Base-by-base conservation (phyloP, 2,329 filamentous ascomycete genomes). In the Claviceps paspali region DNA sequence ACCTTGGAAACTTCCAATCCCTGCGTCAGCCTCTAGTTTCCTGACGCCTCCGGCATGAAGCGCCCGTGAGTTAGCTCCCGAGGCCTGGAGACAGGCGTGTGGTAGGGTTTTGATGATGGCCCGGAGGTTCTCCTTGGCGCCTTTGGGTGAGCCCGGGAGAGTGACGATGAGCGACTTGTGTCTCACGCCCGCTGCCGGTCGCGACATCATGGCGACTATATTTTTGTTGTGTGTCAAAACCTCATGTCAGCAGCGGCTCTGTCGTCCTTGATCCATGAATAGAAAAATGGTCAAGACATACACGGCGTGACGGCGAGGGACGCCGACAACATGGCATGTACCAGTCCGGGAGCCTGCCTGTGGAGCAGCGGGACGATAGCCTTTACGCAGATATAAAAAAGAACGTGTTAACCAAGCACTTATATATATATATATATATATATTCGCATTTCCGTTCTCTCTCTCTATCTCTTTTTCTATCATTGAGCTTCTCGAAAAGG, bases 181-280 rank as follows among this genome's bases (percentile, higher is more conserved):
- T 23, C 91, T 70, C 3, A 93, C 77, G 3, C 91, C 91, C 17
- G 91, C 91, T 10, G 92, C 82, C 4, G 91, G 91, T 32, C 91
- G 75, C 36, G 91, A 83, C 91, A 98, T 98, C 64, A 94, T 79
- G 31, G 91, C 91, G 61, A 98, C 86, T 93, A 8, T 40, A n/a
- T n/a, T n/a, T n/a, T n/a, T n/a, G n/a, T n/a, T n/a, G n/a, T n/a
- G n/a, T n/a, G n/a, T n/a, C n/a, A 8, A 22, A 22, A 8, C n/a
- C 12, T 0, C 10, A 3, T 15, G 6, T 24, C 21, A 22, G 21
- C 21, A 22, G 21, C 21, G 21, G 8, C 21, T 22, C 21, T 22
- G 21, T 22, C 21, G 21, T 22, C 21, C 8, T 22, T 22, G 21
- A 5, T 8, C 21, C 21, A 8, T 5, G 8, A 22, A 22, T 8